Conservation (phyloP, 2,329 filamentous ascomycete genomes). For the Monosporascus sp. region DNA sequence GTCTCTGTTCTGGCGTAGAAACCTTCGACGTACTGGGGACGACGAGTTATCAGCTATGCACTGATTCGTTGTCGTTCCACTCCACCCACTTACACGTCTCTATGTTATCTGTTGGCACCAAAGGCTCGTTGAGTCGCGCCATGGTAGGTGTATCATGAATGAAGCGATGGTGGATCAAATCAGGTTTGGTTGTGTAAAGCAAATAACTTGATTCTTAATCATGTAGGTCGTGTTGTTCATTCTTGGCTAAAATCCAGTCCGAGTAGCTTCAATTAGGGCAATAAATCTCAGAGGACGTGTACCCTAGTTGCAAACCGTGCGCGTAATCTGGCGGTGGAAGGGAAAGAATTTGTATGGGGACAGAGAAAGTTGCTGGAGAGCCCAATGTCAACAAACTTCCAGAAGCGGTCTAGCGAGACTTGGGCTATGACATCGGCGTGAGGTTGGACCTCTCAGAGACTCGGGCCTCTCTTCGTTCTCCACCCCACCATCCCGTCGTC, state of each 20-base stretch:
- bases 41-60: conserved; percentile 1
- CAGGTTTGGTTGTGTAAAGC: not conserved
- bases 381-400: conserved; percentile 9
- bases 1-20: conserved; percentile 79
- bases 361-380: not conserved
- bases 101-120: conserved; percentile 62
- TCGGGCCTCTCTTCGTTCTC: not conserved
- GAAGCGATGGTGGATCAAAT: not conserved
- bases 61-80: not conserved
- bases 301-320: not conserved
- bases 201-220: not conserved
- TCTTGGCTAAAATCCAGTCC: too few species aligned
- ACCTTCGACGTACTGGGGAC: conserved; percentile 65
- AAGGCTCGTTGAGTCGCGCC: conserved; percentile 76
- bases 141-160: conserved; percentile 44
- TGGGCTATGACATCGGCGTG: not conserved
- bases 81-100: conserved; percentile 58
- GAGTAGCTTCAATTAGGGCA: too few species aligned
- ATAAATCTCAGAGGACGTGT: not conserved
- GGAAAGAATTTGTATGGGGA: not conserved
- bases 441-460: too few species aligned
- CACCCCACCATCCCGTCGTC: not conserved
- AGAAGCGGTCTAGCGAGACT: conserved; percentile 3
- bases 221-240: too few species aligned
- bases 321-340: not conserved